These are phyloP conservation scores for Albophoma yamanashiensis DNA, from an alignment of 2,329 filamentous ascomycete genomes.

Conservation along the genomic window DNA sequence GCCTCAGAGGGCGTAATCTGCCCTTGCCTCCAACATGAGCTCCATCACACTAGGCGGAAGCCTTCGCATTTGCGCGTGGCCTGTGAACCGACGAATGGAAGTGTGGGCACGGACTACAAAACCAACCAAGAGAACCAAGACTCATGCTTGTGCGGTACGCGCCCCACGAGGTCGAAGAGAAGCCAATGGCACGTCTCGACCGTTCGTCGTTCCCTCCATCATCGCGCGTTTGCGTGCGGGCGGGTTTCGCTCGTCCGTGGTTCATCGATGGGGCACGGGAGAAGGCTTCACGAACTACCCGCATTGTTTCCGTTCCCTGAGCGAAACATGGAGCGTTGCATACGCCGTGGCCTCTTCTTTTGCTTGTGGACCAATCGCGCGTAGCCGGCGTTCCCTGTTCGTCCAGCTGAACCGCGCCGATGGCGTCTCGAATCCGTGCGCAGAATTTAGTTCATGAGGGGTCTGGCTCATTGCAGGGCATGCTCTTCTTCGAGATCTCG, in stretches of 20 bases:
- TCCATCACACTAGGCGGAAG: neutral
- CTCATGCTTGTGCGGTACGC: neutral
- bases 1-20: neutral
- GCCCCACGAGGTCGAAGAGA: neutral
- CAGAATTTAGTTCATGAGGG: neutral
- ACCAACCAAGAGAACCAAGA: neutral
- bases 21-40: neutral
- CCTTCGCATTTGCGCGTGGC: neutral
- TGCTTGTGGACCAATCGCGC: neutral
- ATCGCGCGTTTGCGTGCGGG: neutral
- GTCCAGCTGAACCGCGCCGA: neutral
- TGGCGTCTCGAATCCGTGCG: neutral
- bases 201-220: neutral
- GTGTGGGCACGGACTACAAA: neutral
- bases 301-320: neutral
- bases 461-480: neutral
- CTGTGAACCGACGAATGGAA: neutral
- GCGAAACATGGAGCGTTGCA: neutral
- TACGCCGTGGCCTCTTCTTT: neutral
- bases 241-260: neutral
- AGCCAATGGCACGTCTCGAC: neutral
- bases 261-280: neutral
- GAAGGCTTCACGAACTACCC: neutral
- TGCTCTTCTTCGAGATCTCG: neutral
- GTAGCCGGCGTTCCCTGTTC: neutral